A percentile compares a stretch with the other conserved stretches of the same genome.
Conservation (phyloP, 1,284 basidiomycete genomes). For the Ceratobasidium sp. region DNA sequence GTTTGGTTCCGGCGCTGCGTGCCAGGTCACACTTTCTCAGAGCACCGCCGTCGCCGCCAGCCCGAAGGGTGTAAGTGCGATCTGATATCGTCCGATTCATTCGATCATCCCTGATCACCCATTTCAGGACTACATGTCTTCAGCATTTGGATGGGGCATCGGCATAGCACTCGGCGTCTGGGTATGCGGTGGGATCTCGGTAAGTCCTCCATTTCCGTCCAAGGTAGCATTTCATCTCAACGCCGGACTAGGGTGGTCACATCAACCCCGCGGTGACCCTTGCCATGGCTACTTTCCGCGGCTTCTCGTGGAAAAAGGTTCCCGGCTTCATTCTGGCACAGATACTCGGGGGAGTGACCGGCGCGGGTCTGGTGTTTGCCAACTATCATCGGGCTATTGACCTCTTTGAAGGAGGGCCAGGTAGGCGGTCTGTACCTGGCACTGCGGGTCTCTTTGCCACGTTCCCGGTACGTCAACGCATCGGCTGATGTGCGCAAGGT, state of each 20-base stretch:
- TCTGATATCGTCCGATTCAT: background rate
- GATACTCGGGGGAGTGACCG: constrained; percentile 70
- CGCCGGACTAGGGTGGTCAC: constrained; percentile 64
- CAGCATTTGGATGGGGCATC: constrained; percentile 24
- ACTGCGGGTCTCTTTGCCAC: constrained; percentile 76
- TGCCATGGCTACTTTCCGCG: constrained; percentile 68
- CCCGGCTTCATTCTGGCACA: constrained; percentile 69
- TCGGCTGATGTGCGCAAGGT: background rate
- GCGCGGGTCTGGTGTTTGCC: constrained; percentile 72
- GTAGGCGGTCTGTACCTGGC: constrained; percentile 62
- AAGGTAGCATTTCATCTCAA: background rate
- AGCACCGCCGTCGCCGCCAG: constrained; percentile 35
- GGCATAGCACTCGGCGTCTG: constrained; percentile 30
- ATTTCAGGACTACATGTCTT: constrained; percentile 31
- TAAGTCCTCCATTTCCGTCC: background rate
- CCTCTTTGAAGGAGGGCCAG: constrained; percentile 65
- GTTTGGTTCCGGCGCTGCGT: constrained; percentile 43
- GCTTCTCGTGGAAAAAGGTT: constrained; percentile 79
- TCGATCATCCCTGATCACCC: background rate
- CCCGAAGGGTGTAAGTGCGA: constrained; percentile 36
- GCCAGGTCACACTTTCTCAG: constrained; percentile 42
- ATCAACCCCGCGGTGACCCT: constrained; percentile 79
- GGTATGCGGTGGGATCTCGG: constrained; percentile 22
- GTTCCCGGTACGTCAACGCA: constrained; percentile 59
- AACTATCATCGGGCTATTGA: constrained; percentile 76